A percentile compares a stretch with the other conserved stretches of the same genome.
phyloP scores from a whole-genome alignment of 164 flowering plant species.

The Chloranthus sessilifolius region DNA sequence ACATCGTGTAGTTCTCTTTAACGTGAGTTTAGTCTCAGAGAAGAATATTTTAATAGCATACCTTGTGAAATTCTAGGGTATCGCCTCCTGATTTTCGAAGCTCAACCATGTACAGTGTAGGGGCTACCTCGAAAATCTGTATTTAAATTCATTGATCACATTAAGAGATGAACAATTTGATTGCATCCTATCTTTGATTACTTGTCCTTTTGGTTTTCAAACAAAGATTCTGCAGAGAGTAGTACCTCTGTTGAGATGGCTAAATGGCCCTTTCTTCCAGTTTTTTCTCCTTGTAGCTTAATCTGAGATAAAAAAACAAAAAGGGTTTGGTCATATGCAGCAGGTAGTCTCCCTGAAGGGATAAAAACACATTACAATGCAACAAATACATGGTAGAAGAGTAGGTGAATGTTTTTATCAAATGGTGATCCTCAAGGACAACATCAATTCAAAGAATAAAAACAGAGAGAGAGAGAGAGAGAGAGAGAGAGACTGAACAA shows the following conservation, averaged over 20 bases:
- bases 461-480: too few species aligned
- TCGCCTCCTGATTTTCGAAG: conserved; percentile 93
- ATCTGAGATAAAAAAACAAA: conserved; percentile 37
- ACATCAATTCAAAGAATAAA: too few species aligned
- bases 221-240: background rate
- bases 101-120: conserved; percentile 92
- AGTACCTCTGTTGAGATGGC: conserved; percentile 90
- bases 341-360: too few species aligned
- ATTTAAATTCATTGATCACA: background rate
- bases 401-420: too few species aligned
- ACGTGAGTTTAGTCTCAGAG: too few species aligned
- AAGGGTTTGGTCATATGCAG: too few species aligned
- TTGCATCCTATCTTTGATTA: conserved; percentile 2
- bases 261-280: conserved; percentile 93
- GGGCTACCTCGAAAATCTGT: conserved; percentile 95
- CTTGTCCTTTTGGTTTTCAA: background rate
- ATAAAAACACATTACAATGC: too few species aligned
- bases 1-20: too few species aligned
- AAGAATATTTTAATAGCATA: conserved; percentile 16
- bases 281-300: conserved; percentile 83
- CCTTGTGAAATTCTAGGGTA: conserved; percentile 97
- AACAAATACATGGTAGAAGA: too few species aligned
- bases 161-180: background rate
- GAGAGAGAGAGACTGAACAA: too few species aligned
- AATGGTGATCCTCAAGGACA: too few species aligned